Evolutionary conservation across 352 stramenopile genomes (phyloP), one percentile per base, ranked within the genome.

Genomic region (Pythium plurisporium): DNA sequence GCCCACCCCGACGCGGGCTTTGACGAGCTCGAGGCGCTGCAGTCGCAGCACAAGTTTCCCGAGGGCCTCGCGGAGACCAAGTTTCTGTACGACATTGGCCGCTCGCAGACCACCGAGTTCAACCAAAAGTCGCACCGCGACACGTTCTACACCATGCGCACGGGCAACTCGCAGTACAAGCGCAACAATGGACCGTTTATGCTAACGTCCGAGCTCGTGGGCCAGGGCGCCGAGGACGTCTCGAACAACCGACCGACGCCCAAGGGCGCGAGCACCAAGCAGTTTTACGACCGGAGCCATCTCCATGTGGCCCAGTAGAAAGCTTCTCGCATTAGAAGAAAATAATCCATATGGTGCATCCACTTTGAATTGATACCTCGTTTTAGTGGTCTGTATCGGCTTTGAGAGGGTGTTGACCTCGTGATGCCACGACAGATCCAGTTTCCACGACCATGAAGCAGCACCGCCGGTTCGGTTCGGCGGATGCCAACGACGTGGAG

Each of bases 271-370:
- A 89, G 82, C 72, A 91, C 82, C 26, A 87, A 78, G 45, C 82
- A 91, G 70, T 91, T 91, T 55, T 91, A 88, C 62, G 82, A 91
- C 49, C 82, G 87, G 52, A 89, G 79, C 55, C 82, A 91, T 48
- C 61, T 91, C 25, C 78, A 91, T 60, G 54, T 60, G n/a, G 60
- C 46, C 25, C 40, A 54, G 40, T 45, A 59, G 40, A 31, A 12
- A 22, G 11, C 14, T 4, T 6, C 22, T 3, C 7, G 7, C 20
- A 23, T 12, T 27, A 15, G 10, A 15, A 31, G 15, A 20, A n/a
- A n/a, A 37, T 37, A 37, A 37, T 37, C 31, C n/a, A n/a, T n/a
- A n/a, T n/a, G n/a, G n/a, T n/a, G n/a, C n/a, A n/a, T n/a, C 17
- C 31, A 37, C 31, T 37, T 37, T 9, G 6, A n/a, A 9, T 42